A percentile compares a stretch with the other conserved stretches of the same genome.
These are phyloP conservation scores for Pseudocercospora fuligena DNA, from an alignment of 2,329 filamentous ascomycete species.

Conservation along the genomic window DNA sequence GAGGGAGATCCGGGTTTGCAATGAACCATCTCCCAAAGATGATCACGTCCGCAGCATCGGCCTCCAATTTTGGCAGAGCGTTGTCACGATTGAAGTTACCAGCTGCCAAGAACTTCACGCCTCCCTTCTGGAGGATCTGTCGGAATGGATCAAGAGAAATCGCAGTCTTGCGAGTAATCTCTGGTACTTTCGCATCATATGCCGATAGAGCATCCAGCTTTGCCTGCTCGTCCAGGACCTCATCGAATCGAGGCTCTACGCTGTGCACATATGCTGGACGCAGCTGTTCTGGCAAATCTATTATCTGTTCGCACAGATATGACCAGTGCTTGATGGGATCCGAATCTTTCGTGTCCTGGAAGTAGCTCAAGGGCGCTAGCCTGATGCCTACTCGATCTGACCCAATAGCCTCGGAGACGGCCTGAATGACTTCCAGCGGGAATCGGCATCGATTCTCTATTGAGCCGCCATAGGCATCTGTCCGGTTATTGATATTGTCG, in stretches of 20 bases:
- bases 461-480: conserved; percentile 50
- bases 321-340: conserved; percentile 66
- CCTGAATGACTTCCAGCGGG: conserved; percentile 56
- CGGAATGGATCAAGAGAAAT: conserved; percentile 31
- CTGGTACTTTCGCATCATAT: conserved; percentile 29
- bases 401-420: conserved; percentile 57
- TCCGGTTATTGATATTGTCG: conserved; percentile 58
- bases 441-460: conserved; percentile 56
- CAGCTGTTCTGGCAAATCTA: conserved; percentile 47
- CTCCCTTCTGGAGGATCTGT: conserved; percentile 32
- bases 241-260: conserved; percentile 60
- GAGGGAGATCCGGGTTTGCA: conserved; percentile 55
- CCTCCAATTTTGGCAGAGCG: conserved; percentile 42
- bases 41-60: conserved; percentile 49
- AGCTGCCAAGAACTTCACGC: conserved; percentile 44
- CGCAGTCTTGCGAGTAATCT: conserved; percentile 34
- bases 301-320: conserved; percentile 55
- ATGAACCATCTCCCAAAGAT: conserved; percentile 57
- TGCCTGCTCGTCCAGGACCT: conserved; percentile 37
- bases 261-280: conserved; percentile 65
- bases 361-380: conserved; percentile 64
- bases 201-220: conserved; percentile 33
- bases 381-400: conserved; percentile 60
- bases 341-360: conserved; percentile 64
- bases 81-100: conserved; percentile 47